phyloP scores from a whole-genome alignment of 2,329 filamentous ascomycete species.

The Colletotrichum horii region DNA sequence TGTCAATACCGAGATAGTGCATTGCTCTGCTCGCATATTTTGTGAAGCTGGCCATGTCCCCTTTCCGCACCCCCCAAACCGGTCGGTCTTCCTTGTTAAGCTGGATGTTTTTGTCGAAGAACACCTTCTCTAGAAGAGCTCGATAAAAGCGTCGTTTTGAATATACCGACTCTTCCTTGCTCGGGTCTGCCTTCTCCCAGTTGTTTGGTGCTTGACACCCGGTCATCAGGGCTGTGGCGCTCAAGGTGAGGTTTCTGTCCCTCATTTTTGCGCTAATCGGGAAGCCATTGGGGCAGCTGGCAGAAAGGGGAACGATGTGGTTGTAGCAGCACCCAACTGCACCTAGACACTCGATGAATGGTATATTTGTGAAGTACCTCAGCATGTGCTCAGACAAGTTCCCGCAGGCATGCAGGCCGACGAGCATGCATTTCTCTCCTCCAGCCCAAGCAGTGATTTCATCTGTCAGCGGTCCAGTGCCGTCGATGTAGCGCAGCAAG shows the following conservation, averaged over 20 bases:
- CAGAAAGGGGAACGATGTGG: constrained; percentile 35
- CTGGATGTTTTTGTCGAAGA: constrained; percentile 29
- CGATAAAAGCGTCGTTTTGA: constrained; percentile 31
- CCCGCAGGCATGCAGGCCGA: constrained; percentile 37
- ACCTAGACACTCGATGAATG: constrained; percentile 27
- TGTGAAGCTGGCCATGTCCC: constrained; percentile 28
- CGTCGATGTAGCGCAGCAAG: constrained; percentile 32
- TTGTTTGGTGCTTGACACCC: constrained; percentile 37
- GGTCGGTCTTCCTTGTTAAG: constrained; percentile 19
- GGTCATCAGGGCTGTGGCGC: constrained; percentile 36
- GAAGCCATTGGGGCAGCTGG: constrained; percentile 39
- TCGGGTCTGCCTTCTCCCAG: constrained; percentile 29
- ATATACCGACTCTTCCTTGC: constrained; percentile 23
- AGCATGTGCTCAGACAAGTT: constrained; percentile 38
- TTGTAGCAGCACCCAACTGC: constrained; percentile 39
- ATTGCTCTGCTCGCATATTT: constrained; percentile 31
- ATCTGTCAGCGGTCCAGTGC: constrained; percentile 22
- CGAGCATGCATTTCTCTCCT: constrained; percentile 32
- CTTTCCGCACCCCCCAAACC: constrained; percentile 35
- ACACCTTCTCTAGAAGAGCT: constrained; percentile 29
- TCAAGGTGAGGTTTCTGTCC: constrained; percentile 25
- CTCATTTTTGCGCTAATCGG: constrained; percentile 40
- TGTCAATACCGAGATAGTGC: constrained; percentile 25
- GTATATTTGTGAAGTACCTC: constrained; percentile 28
- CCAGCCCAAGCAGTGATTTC: constrained; percentile 31